Evolutionary conservation across 2,329 filamentous ascomycete species (phyloP), one percentile per base, ranked within the genome.

Genomic region (Amauroascus niger): DNA sequence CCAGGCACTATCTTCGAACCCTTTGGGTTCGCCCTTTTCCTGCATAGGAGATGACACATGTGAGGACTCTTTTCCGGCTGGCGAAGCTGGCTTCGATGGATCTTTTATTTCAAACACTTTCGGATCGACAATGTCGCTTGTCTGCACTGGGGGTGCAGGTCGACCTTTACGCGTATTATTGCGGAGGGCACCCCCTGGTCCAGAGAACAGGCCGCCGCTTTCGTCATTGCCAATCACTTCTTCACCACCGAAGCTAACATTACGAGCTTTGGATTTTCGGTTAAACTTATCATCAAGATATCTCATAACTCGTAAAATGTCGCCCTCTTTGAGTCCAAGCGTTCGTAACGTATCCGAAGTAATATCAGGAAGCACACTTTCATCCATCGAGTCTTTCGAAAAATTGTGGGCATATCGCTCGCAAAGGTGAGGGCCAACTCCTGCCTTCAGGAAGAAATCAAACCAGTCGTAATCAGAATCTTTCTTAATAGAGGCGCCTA

Each of bases 1-100:
- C 93, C 93, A 98, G 7, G 93, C 93, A 73, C 97, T 88, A 64
- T 97, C 93, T 49, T 98, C 93, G 64, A 97, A 97, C 2, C 88
- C 88, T 55, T 76, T 74, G 40, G 71, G 64, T 33, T 70, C 69
- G 49, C 74, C 73, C 55, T 79, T 76, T 35, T 77, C 73, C 35
- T 72, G 67, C 3, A 70, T 61, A 35, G 80, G 74, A 7, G 69
- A 70, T 54, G 72, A 67, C 13, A 73, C 67, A 45, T 78, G 66
- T 0, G 80, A 73, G 30, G 78, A 78, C 22, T 74, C 65, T 50
- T 74, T 72, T 16, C 68, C 69, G 37, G 79, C 76, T 33, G 62
- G 62, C 9, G 67, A 63, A 9, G 67, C 60, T 28, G 66, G 62
- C 57, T 74, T 75, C 3, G 67, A 67, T 14, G 69, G 66, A 48